These are phyloP conservation scores for Geosmithia morbida DNA, from an alignment of 2,329 filamentous ascomycete species.

Conservation along the genomic window DNA sequence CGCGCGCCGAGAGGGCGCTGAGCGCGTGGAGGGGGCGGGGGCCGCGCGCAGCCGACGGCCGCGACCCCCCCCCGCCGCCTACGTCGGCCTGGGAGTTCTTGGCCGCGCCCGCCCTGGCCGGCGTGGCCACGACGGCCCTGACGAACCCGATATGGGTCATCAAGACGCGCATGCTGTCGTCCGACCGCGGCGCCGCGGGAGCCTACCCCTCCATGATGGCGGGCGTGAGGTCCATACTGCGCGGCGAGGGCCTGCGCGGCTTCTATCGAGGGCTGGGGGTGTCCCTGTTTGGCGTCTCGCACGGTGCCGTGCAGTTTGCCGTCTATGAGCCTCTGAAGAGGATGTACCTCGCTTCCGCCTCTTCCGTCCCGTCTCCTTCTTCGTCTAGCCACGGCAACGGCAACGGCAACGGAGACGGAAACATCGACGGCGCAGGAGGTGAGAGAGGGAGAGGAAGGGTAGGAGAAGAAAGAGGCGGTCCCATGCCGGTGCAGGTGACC, in stretches of 20 bases:
- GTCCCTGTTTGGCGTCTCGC: conserved; percentile 72
- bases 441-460: background rate
- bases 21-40: conserved; percentile 8
- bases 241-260: conserved; percentile 58
- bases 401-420: background rate
- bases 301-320: conserved; percentile 91
- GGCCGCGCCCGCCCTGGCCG: conserved; percentile 54
- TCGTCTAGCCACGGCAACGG: too few species aligned
- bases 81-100: conserved; percentile 57
- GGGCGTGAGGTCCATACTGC: conserved; percentile 53
- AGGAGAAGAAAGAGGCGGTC: background rate
- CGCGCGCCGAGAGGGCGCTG: conserved; percentile 33
- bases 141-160: conserved; percentile 98
- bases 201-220: conserved; percentile 69
- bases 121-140: conserved; percentile 61
- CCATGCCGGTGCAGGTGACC: conserved; percentile 58
- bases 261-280: conserved; percentile 83
- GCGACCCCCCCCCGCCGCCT: conserved; percentile 9
- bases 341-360: conserved; percentile 34
- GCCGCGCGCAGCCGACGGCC: conserved; percentile 1
- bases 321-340: conserved; percentile 66
- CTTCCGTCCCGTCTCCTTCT: too few species aligned
- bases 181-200: conserved; percentile 55
- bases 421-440: too few species aligned
- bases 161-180: conserved; percentile 93